Conservation (phyloP, 2,329 filamentous ascomycete genomes). For the Cladophialophora chaetospira region DNA sequence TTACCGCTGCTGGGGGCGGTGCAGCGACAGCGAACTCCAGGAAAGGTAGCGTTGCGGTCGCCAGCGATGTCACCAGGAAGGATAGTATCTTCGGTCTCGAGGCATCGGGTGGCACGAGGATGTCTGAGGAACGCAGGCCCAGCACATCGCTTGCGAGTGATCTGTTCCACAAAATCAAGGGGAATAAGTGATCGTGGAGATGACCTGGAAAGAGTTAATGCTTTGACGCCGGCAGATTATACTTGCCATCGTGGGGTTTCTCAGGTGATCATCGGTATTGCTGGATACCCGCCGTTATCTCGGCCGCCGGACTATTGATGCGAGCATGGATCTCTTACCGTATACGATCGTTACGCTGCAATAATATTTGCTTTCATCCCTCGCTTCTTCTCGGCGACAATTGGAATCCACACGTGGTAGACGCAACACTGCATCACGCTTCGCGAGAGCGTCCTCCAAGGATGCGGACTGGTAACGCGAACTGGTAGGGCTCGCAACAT, state of each 20-base stretch:
- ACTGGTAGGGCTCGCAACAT: too few species aligned
- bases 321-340: too few species aligned
- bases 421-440: too few species aligned
- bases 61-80: slow-evolving; percentile 31
- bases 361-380: too few species aligned
- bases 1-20: slow-evolving; percentile 25
- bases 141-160: slow-evolving; percentile 32
- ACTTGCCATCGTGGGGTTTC: neutral
- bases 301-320: too few species aligned
- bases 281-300: too few species aligned
- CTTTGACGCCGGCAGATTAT: too few species aligned
- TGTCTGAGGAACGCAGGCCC: slow-evolving; percentile 29
- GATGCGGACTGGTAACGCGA: too few species aligned
- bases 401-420: too few species aligned
- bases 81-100: slow-evolving; percentile 34
- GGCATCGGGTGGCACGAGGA: slow-evolving; percentile 27
- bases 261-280: neutral
- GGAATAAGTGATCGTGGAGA: slow-evolving; percentile 8
- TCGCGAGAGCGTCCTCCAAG: too few species aligned
- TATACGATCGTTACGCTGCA: too few species aligned
- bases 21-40: slow-evolving; percentile 28
- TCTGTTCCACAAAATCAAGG: slow-evolving; percentile 32
- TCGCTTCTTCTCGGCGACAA: too few species aligned
- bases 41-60: slow-evolving; percentile 34
- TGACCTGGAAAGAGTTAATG: neutral